A percentile compares a stretch with the other conserved stretches of the same genome.
Evolutionary conservation across 1,284 basidiomycete genomes (phyloP).

Genomic region (Dichomitus squalens): DNA sequence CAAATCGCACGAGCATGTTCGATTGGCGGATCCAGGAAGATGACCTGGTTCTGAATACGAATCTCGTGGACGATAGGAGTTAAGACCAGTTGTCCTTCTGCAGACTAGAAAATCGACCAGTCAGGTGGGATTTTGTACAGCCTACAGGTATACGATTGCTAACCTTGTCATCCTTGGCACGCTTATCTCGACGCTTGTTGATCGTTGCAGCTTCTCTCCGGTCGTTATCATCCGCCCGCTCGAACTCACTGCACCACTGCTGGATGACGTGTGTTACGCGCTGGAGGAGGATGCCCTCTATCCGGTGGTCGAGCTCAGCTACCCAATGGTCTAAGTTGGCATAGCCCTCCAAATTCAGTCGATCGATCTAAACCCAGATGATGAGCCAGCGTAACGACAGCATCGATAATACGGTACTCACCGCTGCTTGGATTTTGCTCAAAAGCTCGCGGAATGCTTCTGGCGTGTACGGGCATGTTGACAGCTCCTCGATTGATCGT

Average conservation of each 20-base stretch:
- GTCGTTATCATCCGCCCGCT: constrained; percentile 66
- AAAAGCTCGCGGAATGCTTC: constrained; percentile 84
- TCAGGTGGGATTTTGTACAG: neutral
- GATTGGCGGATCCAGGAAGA: constrained; percentile 97
- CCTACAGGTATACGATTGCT: constrained; percentile 12
- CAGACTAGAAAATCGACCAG: constrained; percentile 42
- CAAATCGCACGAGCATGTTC: constrained; percentile 92
- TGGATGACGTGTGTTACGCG: constrained; percentile 82
- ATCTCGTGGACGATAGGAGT: constrained; percentile 93
- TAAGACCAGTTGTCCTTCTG: constrained; percentile 72
- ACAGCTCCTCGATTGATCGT: constrained; percentile 84
- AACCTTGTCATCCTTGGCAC: constrained; percentile 76
- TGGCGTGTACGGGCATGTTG: constrained; percentile 82
- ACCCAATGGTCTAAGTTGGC: constrained; percentile 99
- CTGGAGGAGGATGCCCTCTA: constrained; percentile 82
- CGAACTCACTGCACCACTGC: constrained; percentile 89
- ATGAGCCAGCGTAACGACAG: neutral
- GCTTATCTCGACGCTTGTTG: constrained; percentile 67
- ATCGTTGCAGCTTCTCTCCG: constrained; percentile 62
- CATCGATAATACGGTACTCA: constrained; percentile 38
- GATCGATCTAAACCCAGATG: constrained; percentile 71
- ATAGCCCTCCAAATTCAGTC: constrained; percentile 94
- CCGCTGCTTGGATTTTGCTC: constrained; percentile 83
- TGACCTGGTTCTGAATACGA: constrained; percentile 97
- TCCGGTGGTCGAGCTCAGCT: constrained; percentile 82